Evolutionary conservation across 306 rosid species (phyloP), one percentile per base, ranked within the genome.

Genomic region (Carpinus fangiana): DNA sequence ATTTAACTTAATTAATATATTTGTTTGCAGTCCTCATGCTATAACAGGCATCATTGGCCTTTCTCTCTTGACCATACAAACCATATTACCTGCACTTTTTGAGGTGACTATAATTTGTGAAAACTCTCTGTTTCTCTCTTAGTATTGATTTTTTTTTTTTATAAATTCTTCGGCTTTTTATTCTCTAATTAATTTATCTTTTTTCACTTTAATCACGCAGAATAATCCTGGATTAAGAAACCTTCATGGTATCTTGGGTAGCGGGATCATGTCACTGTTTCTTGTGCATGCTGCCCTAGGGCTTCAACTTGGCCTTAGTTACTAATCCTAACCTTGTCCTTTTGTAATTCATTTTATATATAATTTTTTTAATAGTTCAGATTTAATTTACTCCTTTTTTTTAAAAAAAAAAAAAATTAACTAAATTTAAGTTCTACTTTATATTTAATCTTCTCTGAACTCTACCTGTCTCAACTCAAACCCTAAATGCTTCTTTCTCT

Each of bases 261-360:
- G 97, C 79, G 88, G 97, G 72, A 95, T 92, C 83, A 95, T 92
- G 97, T 88, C 97, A 11, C 84, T 94, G 55, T 92, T 94, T 87
- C 86, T 95, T 21, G 76, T 95, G 78, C 97, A 92, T 74, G 93
- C 90, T 78, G 92, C 92, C 60, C 87, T 95, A 72, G 98, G 98
- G 71, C 92, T 92, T 74, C 98, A 88, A 82, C 86, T 94, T 68
- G 95, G 93, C 79, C 86, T 92, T 51, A 89, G 98, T 86, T 89
- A 56, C 84, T 94, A 73, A 80, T 60, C 48, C 62, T 17, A 34
- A 11, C 54, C n/a, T 45, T 43, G 36, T 57, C 17, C 62, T 23
- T 23, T 23, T 23, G 26, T 23, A 23, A 20, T 36, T 28, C 67
- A 0, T 53, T 4, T 68, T 57, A 48, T 38, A 64, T 45, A 7